Conservation (phyloP, 768 basidiomycete genomes). For the Panaeolus papilionaceus region DNA sequence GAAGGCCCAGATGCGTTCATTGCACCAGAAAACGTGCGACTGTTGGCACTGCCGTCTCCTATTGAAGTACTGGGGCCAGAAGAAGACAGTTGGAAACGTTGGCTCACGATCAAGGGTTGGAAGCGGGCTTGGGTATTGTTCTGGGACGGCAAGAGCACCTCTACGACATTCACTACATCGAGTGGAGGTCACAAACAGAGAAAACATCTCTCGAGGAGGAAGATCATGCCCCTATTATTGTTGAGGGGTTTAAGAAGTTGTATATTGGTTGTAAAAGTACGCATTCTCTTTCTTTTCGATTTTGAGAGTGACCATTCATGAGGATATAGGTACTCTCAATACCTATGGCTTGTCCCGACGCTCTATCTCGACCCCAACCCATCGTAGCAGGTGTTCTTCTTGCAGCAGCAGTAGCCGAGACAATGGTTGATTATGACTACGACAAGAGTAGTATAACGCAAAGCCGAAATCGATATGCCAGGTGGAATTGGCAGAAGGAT, state of each 20-base stretch:
- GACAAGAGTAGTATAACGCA: not conserved
- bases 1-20: conserved; percentile 5
- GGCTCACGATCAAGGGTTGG: conserved; percentile 17
- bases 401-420: conserved; percentile 32
- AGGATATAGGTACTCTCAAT: conserved; percentile 25
- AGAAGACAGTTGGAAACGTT: conserved; percentile 25
- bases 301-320: not conserved
- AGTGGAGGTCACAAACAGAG: not conserved
- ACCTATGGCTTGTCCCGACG: conserved; percentile 25
- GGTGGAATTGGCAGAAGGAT: conserved; percentile 9
- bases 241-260: conserved; percentile 28
- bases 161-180: not conserved
- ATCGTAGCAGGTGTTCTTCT: conserved; percentile 28
- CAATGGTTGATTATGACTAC: conserved; percentile 28
- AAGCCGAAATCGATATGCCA: conserved; percentile 1
- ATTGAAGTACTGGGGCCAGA: conserved; percentile 30
- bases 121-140: conserved; percentile 13
- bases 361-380: conserved; percentile 24
- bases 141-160: not conserved
- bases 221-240: conserved; percentile 11
- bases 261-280: conserved; percentile 25
- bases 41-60: conserved; percentile 32
- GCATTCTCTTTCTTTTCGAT: not conserved
- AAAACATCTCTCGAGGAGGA: not conserved
- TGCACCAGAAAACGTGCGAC: conserved; percentile 20